Base-by-base conservation (phyloP, 129 eudicot species). In the Logfia minima region DNA sequence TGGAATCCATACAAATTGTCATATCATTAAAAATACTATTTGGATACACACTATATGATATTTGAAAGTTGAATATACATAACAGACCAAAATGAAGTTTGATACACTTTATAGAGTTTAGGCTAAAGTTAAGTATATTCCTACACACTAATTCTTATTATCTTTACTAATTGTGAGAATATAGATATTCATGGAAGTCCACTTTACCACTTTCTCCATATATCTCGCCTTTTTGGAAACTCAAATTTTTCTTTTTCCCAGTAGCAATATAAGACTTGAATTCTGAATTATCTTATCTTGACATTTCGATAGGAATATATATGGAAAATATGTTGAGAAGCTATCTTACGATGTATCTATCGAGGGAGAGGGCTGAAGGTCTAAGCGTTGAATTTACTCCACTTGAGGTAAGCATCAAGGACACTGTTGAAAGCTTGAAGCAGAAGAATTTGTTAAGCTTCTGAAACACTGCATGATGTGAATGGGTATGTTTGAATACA, bases 381-480 rank as follows among this genome's bases (percentile, higher is more conserved):
- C 37, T 83, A 52, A 84, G 87, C 23, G 61, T 83, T 5, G 29
- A 83, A 1, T 75, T 67, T 39, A 83, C 67, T 70, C 79, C 78
- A 23, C 11, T 79, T 4, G 80, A 84, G 58, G 81, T 75, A 2
- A 70, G 78, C 75, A 66, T 79, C 34, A 70, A 55, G 48, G 84
- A 84, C 43, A 75, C 84, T 17, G 58, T 84, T 53, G 81, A 70
- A 63, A 63, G 74, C 80, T n/a, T 79, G 32, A 79, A 71, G 68
- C 81, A 75, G 70, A 75, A 75, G 52, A 66, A 43, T 5, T 70
- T 75, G 13, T 14, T 84, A 29, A 79, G 62, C 39, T 60, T 83
- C 62, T 78, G 48, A 73, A 56, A 34, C 41, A 58, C 29, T 32
- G 6, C 16, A 74, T 60, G 19, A 21, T 56, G 43, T 37, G 43